A percentile compares a stretch with the other conserved stretches of the same genome.
These are phyloP conservation scores for Thalassia testudinum DNA, from an alignment of 116 monocot species.

Conservation along the genomic window DNA sequence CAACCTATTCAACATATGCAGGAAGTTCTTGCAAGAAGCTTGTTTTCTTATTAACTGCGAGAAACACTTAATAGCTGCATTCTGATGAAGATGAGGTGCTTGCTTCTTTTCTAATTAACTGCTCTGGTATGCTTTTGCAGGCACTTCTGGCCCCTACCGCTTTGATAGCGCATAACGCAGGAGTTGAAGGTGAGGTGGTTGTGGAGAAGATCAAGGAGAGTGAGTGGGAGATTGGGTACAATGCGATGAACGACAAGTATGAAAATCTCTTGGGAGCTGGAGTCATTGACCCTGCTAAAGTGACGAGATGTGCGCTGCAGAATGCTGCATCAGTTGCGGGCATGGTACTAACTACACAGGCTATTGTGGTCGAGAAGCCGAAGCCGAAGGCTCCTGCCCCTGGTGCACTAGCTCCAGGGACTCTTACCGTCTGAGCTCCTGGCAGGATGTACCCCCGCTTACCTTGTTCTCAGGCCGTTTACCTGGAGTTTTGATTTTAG, in stretches of 20 bases:
- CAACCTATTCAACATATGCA: no score
- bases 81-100: no score
- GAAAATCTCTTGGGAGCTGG: constrained; percentile 22
- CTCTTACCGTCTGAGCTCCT: constrained; percentile 7
- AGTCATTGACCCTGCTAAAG: constrained; percentile 32
- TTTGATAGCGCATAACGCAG: constrained; percentile 22
- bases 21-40: no score
- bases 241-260: constrained; percentile 24
- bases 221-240: constrained; percentile 27
- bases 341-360: constrained; percentile 31
- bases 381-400: constrained; percentile 14
- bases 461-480: no score
- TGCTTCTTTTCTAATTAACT: no score
- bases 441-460: neutral
- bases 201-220: constrained; percentile 24
- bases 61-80: no score
- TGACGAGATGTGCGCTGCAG: constrained; percentile 26
- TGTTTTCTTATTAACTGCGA: no score
- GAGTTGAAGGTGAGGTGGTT: constrained; percentile 32
- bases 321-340: constrained; percentile 30
- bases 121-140: no score
- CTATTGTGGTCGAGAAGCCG: constrained; percentile 32
- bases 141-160: constrained; percentile 21
- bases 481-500: no score
- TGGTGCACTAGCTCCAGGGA: constrained; percentile 10